Base-by-base conservation (phyloP, 2,329 filamentous ascomycete species). In the Trichoderma koningii region DNA sequence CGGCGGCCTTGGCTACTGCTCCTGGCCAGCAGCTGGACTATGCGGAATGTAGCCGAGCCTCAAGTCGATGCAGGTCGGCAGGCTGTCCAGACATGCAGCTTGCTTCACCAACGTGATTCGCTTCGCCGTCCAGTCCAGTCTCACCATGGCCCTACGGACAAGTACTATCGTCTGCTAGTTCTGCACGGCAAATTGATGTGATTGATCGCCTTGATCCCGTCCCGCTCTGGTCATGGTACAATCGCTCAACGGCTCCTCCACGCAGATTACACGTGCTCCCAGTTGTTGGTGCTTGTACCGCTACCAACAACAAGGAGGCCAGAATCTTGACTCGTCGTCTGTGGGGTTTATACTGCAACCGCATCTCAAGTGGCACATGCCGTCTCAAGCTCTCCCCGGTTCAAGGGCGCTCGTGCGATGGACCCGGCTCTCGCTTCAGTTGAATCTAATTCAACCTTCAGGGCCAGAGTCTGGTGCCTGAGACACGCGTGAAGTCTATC, bases 41-140 rank as follows among this genome's bases (percentile, higher is more conserved):
- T 19, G 62, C 34, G 34, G 57, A 30, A n/a, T 38, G 26, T 63
- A 53, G 41, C 60, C 60, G 60, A 55, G 50, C 34, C 47, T 34
- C 45, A 45, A 30, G 51, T 28, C 45, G 44, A 45, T 52, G 62
- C 62, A 52, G 47, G 47, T 47, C 10, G 21, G 45, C 45, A 61
- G 53, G 62, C 44, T 51, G 2, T 57, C 21, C 62, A 57, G 34
- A 34, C 62, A 64, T 64, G 62, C 62, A 64, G 53, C 62, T 57
- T 55, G 53, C 62, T 64, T 55, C 38, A 26, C 38, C 44, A 64
- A 64, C 62, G 47, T 64, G 62, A 64, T 64, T 60, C 62, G 62
- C 53, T 44, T 57, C 53, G 21, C 28, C 47, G 5, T 56, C 34
- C 34, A 26, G 19, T 38, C 60, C 47, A 19, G 19, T 38, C 60